A percentile compares a stretch with the other conserved stretches of the same genome.
Evolutionary conservation across 768 basidiomycete species (phyloP).

Genomic region (Macrolepiota fuliginosa): DNA sequence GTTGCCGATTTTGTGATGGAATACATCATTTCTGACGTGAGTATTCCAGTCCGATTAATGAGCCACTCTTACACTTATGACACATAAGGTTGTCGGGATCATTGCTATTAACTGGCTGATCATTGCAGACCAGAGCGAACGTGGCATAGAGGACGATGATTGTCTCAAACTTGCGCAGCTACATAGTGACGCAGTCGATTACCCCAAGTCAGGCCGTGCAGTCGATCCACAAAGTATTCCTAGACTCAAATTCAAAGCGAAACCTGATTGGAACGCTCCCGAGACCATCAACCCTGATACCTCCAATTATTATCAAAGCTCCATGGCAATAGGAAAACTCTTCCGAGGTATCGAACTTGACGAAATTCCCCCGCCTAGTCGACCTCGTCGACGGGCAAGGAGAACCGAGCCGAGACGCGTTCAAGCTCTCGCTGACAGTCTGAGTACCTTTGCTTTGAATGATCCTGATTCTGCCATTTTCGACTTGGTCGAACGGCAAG

Average conservation of each 20-base stretch:
- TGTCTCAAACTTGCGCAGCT: slow-evolving; percentile 54
- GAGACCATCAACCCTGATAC: slow-evolving; percentile 44
- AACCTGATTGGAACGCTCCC: slow-evolving; percentile 67
- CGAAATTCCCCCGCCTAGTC: slow-evolving; percentile 13
- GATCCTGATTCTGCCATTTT: slow-evolving; percentile 1
- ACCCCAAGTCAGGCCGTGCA: slow-evolving; percentile 55
- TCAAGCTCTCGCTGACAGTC: slow-evolving; percentile 2
- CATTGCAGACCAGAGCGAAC: slow-evolving; percentile 53
- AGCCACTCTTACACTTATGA: background rate
- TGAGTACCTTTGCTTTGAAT: slow-evolving; percentile 1
- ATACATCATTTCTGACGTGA: slow-evolving; percentile 63
- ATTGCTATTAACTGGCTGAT: slow-evolving; percentile 63
- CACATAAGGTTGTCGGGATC: slow-evolving; percentile 51
- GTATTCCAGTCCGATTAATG: slow-evolving; percentile 15
- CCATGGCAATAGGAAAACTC: slow-evolving; percentile 55
- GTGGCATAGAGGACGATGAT: slow-evolving; percentile 46
- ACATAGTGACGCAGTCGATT: slow-evolving; percentile 68
- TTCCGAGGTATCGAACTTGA: slow-evolving; percentile 59
- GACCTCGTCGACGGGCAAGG: slow-evolving; percentile 8
- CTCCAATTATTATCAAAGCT: slow-evolving; percentile 48
- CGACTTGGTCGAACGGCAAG: slow-evolving; percentile 21
- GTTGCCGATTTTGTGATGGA: slow-evolving; percentile 70
- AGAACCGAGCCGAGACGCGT: slow-evolving; percentile 5
- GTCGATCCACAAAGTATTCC: slow-evolving; percentile 42
- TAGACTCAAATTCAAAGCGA: slow-evolving; percentile 30